Percentiles rank a stretch among this genome's conserved stretches.
phyloP scores from a whole-genome alignment of 116 monocot genomes.

The Phalaenopsis hybrid region DNA sequence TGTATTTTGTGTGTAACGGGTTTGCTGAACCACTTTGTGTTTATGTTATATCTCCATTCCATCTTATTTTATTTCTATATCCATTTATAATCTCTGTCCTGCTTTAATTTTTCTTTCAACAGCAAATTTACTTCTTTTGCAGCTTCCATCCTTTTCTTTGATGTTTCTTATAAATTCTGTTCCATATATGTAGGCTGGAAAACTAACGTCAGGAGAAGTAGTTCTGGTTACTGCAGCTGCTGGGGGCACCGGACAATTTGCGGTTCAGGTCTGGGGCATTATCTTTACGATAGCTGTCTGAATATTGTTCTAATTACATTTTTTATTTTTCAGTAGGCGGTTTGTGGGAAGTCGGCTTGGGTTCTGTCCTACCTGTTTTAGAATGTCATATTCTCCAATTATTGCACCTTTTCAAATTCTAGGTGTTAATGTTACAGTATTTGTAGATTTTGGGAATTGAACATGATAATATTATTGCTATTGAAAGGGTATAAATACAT shows the following conservation, averaged over 20 bases:
- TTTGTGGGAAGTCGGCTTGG: too few species aligned
- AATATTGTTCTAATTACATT: neutral
- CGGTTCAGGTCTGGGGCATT: conserved; percentile 72
- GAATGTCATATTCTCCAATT: too few species aligned
- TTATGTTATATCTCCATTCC: neutral
- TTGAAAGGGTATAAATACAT: too few species aligned
- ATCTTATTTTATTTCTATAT: neutral
- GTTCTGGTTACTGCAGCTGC: conserved; percentile 95
- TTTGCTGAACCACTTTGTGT: neutral
- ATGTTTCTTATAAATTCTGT: neutral
- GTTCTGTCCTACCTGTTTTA: too few species aligned
- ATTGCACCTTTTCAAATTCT: too few species aligned
- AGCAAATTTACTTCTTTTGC: neutral
- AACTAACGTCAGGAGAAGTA: conserved; percentile 63
- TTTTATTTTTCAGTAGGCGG: neutral
- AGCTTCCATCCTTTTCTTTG: neutral
- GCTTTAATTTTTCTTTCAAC: neutral
- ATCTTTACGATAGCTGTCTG: neutral
- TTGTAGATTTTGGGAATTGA: too few species aligned
- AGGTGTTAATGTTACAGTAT: too few species aligned
- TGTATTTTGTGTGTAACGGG: neutral
- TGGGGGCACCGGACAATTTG: conserved; percentile 99
- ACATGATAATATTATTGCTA: too few species aligned
- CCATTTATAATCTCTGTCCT: neutral
- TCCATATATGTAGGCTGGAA: conserved; percentile 47